Percentiles rank a stretch among this genome's conserved stretches.
phyloP scores from a whole-genome alignment of 495 filamentous ascomycete genomes.

The Xylaria flabelliformis region DNA sequence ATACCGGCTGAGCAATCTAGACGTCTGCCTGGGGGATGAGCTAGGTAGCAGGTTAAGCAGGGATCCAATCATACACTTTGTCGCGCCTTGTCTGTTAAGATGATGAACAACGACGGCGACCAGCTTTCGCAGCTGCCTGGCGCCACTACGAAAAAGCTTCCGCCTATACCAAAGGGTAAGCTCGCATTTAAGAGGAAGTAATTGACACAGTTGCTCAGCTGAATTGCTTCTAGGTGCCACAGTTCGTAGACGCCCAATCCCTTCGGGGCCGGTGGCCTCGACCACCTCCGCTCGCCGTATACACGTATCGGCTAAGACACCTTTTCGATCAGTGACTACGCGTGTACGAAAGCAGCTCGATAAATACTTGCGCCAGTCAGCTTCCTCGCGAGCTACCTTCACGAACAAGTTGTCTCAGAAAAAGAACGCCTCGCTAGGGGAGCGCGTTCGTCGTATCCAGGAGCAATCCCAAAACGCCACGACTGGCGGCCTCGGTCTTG shows the following conservation, averaged over 20 bases:
- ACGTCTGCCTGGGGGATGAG: slow-evolving; percentile 28
- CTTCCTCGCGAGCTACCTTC: slow-evolving; percentile 41
- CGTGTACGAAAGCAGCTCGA: slow-evolving; percentile 78
- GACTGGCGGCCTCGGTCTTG: slow-evolving; percentile 30
- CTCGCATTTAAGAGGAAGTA: background rate
- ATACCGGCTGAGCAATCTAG: background rate
- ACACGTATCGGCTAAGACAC: slow-evolving; percentile 77
- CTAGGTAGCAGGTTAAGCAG: background rate
- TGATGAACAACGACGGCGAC: slow-evolving; percentile 9
- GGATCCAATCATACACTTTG: background rate
- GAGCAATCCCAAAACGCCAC: slow-evolving; percentile 35
- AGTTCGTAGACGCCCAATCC: slow-evolving; percentile 67
- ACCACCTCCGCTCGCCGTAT: slow-evolving; percentile 57
- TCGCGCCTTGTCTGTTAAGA: background rate
- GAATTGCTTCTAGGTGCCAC: slow-evolving; percentile 71
- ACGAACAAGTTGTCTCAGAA: slow-evolving; percentile 46
- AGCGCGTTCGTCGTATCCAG: slow-evolving; percentile 51
- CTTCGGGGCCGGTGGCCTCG: slow-evolving; percentile 48
- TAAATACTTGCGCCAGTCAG: slow-evolving; percentile 62
- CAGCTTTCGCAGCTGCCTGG: slow-evolving; percentile 26
- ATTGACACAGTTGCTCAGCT: slow-evolving; percentile 40
- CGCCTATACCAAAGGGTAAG: slow-evolving; percentile 30
- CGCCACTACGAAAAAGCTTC: slow-evolving; percentile 21
- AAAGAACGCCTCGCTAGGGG: slow-evolving; percentile 46
- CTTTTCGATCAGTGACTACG: slow-evolving; percentile 83